These are phyloP conservation scores for Coemansia sp. DNA, from an alignment of 192 early-diverging fungal species.

Conservation along the genomic window DNA sequence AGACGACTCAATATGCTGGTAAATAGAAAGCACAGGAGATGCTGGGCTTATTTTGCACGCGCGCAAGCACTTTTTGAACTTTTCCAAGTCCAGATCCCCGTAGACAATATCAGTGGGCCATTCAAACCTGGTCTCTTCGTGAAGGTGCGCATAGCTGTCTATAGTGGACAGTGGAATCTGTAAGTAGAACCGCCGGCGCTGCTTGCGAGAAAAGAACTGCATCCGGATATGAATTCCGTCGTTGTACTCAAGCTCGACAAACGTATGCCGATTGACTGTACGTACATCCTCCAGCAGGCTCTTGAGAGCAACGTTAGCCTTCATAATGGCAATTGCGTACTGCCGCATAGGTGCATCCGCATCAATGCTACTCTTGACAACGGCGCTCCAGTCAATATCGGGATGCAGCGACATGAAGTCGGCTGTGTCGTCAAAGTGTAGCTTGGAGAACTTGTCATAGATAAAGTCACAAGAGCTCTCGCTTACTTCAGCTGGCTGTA, in stretches of 20 bases:
- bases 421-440: slow-evolving; percentile 32
- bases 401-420: slow-evolving; percentile 51
- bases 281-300: slow-evolving; percentile 42
- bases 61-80: slow-evolving; percentile 20
- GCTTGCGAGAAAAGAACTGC: slow-evolving; percentile 40
- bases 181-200: slow-evolving; percentile 43
- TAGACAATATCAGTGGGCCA: slow-evolving; percentile 44
- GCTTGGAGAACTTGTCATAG: slow-evolving; percentile 42
- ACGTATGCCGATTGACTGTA: slow-evolving; percentile 35
- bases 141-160: slow-evolving; percentile 28
- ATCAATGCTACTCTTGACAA: slow-evolving; percentile 24
- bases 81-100: slow-evolving; percentile 24
- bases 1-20: slow-evolving; percentile 37
- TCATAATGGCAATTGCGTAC: slow-evolving; percentile 42
- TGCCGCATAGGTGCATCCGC: slow-evolving; percentile 24
- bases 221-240: slow-evolving; percentile 43
- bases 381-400: slow-evolving; percentile 49
- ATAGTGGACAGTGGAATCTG: slow-evolving; percentile 31
- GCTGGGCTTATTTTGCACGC: slow-evolving; percentile 20
- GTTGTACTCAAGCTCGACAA: slow-evolving; percentile 36
- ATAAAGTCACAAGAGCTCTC: slow-evolving; percentile 44
- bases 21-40: slow-evolving; percentile 42
- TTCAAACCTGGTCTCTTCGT: slow-evolving; percentile 26
- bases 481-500: slow-evolving; percentile 27
- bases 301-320: slow-evolving; percentile 40